Percentiles rank a stretch among this genome's conserved stretches.
These are phyloP conservation scores for Fusarium sp. DNA, from an alignment of 2,329 filamentous ascomycete species.

Conservation along the genomic window DNA sequence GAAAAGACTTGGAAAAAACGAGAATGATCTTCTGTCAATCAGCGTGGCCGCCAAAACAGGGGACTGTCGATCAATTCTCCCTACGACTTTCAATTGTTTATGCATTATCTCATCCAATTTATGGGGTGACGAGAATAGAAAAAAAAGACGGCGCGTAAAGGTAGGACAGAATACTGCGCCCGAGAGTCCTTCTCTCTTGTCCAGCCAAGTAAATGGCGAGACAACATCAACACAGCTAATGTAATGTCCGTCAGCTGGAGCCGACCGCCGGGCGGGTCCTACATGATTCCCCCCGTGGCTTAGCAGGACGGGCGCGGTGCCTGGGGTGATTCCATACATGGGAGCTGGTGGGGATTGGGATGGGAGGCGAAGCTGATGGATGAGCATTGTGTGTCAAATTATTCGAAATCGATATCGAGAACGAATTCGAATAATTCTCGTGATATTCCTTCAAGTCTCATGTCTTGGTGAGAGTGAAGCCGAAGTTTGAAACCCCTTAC, in stretches of 20 bases:
- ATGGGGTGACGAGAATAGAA: neutral
- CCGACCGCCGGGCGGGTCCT: slow-evolving; percentile 16
- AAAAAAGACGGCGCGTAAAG: slow-evolving; percentile 1
- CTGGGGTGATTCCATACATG: slow-evolving; percentile 26
- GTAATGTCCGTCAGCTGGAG: neutral
- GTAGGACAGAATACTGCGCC: neutral
- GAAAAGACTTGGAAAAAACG: slow-evolving; percentile 16
- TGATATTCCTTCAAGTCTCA: slow-evolving; percentile 8
- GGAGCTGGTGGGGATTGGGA: neutral
- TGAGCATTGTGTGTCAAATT: neutral
- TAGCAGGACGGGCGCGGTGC: slow-evolving; percentile 20
- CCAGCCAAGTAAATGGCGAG: neutral
- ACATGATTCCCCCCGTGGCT: slow-evolving; percentile 27
- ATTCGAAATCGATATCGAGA: neutral
- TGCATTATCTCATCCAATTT: neutral
- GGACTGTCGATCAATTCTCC: slow-evolving; percentile 26
- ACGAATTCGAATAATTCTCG: neutral
- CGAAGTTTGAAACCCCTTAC: slow-evolving; percentile 23
- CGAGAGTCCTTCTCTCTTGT: neutral
- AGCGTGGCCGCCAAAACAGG: slow-evolving; percentile 19
- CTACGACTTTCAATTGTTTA: neutral
- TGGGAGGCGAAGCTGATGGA: neutral
- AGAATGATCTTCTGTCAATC: slow-evolving; percentile 28
- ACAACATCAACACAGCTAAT: neutral
- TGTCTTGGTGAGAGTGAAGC: slow-evolving; percentile 5